Evolutionary conservation across 768 basidiomycete species (phyloP), one percentile per base, ranked within the genome.

Genomic region (Naganishia onofrii): DNA sequence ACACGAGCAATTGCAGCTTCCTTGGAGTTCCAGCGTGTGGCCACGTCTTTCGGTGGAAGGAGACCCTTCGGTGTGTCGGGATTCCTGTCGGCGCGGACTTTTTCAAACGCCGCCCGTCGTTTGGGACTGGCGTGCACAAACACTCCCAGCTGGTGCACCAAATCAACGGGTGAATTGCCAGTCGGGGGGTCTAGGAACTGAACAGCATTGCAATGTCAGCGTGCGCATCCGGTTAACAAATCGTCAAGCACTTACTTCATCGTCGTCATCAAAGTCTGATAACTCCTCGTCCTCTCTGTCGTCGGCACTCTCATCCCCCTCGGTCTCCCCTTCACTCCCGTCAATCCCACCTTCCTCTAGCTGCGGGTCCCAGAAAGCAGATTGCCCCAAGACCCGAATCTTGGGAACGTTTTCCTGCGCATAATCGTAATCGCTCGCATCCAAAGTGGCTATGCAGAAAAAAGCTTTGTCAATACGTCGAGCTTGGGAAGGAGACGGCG

Each of bases 81-180:
- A 58, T 58, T 31, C 32, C 21, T 19, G 0, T 36, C 21, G 10
- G 17, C 34, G 9, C 57, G 31, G 31, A 58, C 38, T n/a, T n/a
- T 58, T 28, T 58, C 57, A 36, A 58, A 58, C 38, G 19, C 26
- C 4, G 13, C 57, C 31, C 34, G 34, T n/a, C 57, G 32, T 8
- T 34, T 21, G 17, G 57, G 57, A 21, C 34, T 36, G 32, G 57
- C 57, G 29, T 58, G 57, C 34, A 34, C 57, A 19, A 36, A 38
- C 26, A 58, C 57, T 21, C 57, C 57, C 57, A 36, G 34, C 57
- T 34, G 34, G 21, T 58, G 57, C 57, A 58, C 57, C 23, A 58
- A 32, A 19, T 32, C 55, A 32, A 56, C 31, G 13, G 55, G 55
- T 29, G 55, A 56, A 12, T 56, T 31, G 28, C 28, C 19, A 29